phyloP scores from a whole-genome alignment of 495 filamentous ascomycete species.

The Hamigera avellanea region DNA sequence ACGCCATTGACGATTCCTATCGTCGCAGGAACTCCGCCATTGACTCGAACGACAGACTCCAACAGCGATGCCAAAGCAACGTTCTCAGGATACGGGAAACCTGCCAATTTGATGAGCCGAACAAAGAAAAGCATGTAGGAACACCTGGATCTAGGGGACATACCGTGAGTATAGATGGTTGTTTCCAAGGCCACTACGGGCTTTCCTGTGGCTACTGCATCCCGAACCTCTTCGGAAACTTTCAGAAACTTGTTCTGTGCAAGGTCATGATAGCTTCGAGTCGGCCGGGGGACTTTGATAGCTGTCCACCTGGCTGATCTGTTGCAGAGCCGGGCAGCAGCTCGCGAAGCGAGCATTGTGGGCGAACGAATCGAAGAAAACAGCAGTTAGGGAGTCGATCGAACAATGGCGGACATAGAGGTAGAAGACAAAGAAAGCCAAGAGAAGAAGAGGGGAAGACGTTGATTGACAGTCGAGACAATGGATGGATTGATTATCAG shows the following conservation, averaged over 20 bases:
- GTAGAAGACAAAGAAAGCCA: conserved; percentile 6
- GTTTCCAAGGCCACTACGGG: conserved; percentile 90
- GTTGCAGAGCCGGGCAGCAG: conserved; percentile 13
- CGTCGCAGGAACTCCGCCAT: conserved; percentile 87
- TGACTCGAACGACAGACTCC: conserved; percentile 62
- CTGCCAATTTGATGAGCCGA: conserved; percentile 28
- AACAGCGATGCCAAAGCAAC: conserved; percentile 55
- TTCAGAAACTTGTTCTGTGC: conserved; percentile 45
- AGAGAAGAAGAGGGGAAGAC: conserved; percentile 16
- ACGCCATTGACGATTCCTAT: conserved; percentile 75
- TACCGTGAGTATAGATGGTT: conserved; percentile 78
- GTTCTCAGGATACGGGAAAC: conserved; percentile 77
- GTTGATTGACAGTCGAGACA: too few species aligned
- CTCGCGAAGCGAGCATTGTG: conserved; percentile 21
- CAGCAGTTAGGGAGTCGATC: conserved; percentile 5
- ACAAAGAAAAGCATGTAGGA: conserved; percentile 2
- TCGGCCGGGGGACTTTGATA: conserved; percentile 3
- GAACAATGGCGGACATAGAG: too few species aligned
- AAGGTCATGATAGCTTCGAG: conserved; percentile 22
- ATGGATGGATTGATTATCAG: too few species aligned
- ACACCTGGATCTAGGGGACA: too few species aligned
- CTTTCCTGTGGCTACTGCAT: conserved; percentile 56
- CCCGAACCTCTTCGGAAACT: conserved; percentile 71
- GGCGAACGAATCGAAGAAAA: background rate
- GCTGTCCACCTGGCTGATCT: conserved; percentile 4